Conservation (phyloP, 2,329 filamentous ascomycete species). For the Fusarium musae region DNA sequence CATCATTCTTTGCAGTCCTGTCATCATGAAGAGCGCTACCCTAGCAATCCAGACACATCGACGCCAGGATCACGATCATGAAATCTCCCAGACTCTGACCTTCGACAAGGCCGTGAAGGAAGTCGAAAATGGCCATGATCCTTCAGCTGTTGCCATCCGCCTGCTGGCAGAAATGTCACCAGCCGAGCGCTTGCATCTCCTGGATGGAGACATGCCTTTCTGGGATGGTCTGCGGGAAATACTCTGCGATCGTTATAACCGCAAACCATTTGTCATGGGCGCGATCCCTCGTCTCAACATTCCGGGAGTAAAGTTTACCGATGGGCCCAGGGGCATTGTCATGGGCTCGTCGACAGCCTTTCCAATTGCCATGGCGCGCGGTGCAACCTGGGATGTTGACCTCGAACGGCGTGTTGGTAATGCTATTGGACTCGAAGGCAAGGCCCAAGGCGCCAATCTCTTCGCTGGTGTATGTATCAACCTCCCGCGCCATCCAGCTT, state of each 20-base stretch:
- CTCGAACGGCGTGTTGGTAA: conserved; percentile 33
- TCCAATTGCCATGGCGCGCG: conserved; percentile 36
- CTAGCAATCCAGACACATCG: not conserved
- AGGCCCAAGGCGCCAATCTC: conserved; percentile 33
- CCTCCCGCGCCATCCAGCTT: conserved; percentile 39
- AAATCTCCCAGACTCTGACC: not conserved
- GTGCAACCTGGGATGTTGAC: conserved; percentile 33
- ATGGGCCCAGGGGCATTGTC: conserved; percentile 32
- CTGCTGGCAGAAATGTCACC: not conserved
- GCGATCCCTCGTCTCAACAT: conserved; percentile 26
- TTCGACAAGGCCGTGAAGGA: not conserved
- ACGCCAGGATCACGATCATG: not conserved
- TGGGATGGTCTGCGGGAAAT: conserved; percentile 4
- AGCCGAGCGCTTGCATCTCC: not conserved
- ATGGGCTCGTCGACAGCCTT: conserved; percentile 31
- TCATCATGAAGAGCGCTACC: not conserved
- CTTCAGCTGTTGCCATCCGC: not conserved
- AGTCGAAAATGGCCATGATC: not conserved
- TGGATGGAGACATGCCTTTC: conserved; percentile 22
- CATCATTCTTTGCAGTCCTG: not conserved
- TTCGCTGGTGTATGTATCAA: conserved; percentile 39
- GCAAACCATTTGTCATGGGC: conserved; percentile 21
- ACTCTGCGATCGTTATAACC: conserved; percentile 1
- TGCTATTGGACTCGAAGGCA: conserved; percentile 36
- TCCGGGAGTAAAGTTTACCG: conserved; percentile 26